Evolutionary conservation across 441 rosid species (phyloP).

Genomic region (Pelargonium citronellum): DNA sequence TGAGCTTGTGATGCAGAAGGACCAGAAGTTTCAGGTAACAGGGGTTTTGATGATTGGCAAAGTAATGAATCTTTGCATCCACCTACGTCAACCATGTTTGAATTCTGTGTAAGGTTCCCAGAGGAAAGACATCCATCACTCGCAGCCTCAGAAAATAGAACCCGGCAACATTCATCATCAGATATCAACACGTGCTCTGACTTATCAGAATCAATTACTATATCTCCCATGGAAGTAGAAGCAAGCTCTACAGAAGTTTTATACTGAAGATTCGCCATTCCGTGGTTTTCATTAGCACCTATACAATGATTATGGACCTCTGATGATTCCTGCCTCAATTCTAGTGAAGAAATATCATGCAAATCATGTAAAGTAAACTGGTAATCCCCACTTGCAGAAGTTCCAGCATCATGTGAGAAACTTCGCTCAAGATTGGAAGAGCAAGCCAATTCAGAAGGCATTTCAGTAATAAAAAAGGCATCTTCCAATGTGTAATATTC

Average conservation of each 20-base stretch:
- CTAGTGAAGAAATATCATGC: constrained; percentile 44
- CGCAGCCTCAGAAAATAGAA: constrained; percentile 54
- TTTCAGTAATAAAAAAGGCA: constrained; percentile 46
- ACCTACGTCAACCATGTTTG: constrained; percentile 31
- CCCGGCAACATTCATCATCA: constrained; percentile 83
- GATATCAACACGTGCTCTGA: constrained; percentile 54
- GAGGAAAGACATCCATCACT: constrained; percentile 36
- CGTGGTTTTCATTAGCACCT: constrained; percentile 38
- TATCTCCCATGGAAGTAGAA: constrained; percentile 39
- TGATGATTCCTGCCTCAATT: constrained; percentile 42
- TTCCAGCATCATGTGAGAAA: constrained; percentile 32
- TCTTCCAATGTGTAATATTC: constrained; percentile 51
- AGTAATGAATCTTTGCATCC: constrained; percentile 34
- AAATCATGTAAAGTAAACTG: constrained; percentile 44
- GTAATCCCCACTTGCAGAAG: constrained; percentile 36
- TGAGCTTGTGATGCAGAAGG: constrained; percentile 32
- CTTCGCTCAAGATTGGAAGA: constrained; percentile 39
- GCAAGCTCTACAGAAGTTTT: constrained; percentile 40
- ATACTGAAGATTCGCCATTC: constrained; percentile 35
- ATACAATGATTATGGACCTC: constrained; percentile 37
- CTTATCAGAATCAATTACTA: constrained; percentile 30
- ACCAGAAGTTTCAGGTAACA: constrained; percentile 36
- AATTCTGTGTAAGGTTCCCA: constrained; percentile 35
- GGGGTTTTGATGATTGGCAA: constrained; percentile 34
- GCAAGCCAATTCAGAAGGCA: constrained; percentile 48